Evolutionary conservation across 2,329 filamentous ascomycete genomes (phyloP).

Genomic region (Metarhizium guizhouense): DNA sequence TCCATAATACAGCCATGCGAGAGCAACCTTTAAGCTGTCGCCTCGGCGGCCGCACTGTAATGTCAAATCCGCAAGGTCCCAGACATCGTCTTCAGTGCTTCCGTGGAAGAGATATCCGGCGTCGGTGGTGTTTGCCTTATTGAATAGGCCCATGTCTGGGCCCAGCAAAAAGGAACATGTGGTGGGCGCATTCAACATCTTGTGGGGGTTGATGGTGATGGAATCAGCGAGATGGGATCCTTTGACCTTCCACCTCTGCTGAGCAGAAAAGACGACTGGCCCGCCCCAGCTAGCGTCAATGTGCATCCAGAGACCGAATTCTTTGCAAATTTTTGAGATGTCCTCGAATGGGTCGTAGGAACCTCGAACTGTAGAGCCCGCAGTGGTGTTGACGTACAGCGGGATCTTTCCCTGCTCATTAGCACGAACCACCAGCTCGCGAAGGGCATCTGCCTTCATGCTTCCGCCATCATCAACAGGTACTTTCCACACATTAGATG

Average conservation of each 20-base stretch:
- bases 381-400: conserved; percentile 92
- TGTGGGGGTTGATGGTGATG: conserved; percentile 87
- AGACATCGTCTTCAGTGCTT: conserved; percentile 50
- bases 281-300: conserved; percentile 91
- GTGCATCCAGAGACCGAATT: conserved; percentile 79
- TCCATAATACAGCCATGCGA: conserved; percentile 88
- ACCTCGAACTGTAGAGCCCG: conserved; percentile 87
- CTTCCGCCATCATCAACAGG: conserved; percentile 63
- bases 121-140: conserved; percentile 73
- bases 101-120: conserved; percentile 81
- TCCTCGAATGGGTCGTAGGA: conserved; percentile 73
- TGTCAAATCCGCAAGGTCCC: conserved; percentile 87
- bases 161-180: conserved; percentile 86
- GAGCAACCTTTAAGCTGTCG: conserved; percentile 78
- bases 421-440: conserved; percentile 51
- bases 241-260: conserved; percentile 52
- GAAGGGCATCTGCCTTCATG: conserved; percentile 61
- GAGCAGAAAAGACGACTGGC: conserved; percentile 65
- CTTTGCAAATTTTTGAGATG: conserved; percentile 61
- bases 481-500: conserved; percentile 61
- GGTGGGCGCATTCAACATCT: conserved; percentile 88
- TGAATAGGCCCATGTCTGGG: conserved; percentile 67
- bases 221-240: conserved; percentile 71
- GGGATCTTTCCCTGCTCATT: conserved; percentile 65
- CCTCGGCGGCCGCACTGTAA: conserved; percentile 85